Conservation (phyloP, 1,284 basidiomycete genomes). For the Erythrobasidium hasegawianum region DNA sequence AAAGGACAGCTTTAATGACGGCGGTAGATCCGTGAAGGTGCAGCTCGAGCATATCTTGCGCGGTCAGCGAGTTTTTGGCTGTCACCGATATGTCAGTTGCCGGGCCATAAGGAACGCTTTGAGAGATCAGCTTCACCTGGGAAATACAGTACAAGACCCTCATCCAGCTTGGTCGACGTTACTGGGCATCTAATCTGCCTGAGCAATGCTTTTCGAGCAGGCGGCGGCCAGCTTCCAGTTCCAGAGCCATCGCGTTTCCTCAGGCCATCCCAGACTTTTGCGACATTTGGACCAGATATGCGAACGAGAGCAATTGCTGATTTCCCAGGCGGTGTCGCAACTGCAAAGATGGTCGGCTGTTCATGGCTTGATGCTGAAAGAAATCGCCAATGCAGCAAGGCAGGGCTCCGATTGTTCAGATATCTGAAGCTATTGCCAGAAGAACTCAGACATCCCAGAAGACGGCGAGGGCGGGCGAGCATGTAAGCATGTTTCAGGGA, state of each 20-base stretch:
- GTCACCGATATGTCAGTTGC: conserved; percentile 5
- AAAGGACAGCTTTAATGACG: conserved; percentile 64
- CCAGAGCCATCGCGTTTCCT: conserved; percentile 48
- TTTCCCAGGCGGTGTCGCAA: conserved; percentile 76
- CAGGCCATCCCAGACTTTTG: conserved; percentile 60
- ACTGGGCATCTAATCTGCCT: conserved; percentile 65
- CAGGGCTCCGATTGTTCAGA: too few relatives aligned
- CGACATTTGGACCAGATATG: conserved; percentile 69
- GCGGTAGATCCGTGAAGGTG: conserved; percentile 84
- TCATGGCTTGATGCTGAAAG: background rate
- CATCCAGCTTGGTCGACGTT: conserved; percentile 65
- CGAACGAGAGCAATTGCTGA: conserved; percentile 76
- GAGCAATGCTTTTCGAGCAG: conserved; percentile 64
- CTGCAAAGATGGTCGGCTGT: conserved; percentile 68
- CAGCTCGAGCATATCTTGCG: conserved; percentile 74
- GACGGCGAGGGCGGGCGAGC: too few relatives aligned
- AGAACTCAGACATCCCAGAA: too few relatives aligned
- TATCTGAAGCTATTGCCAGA: too few relatives aligned
- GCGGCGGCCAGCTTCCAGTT: conserved; percentile 29
- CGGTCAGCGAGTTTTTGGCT: conserved; percentile 61
- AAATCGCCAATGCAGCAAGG: too few relatives aligned
- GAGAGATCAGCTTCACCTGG: conserved; percentile 55
- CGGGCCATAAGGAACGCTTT: too few relatives aligned
- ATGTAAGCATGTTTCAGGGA: too few relatives aligned
- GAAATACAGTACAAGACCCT: conserved; percentile 76